Evolutionary conservation across 2,329 filamentous ascomycete genomes (phyloP), one percentile per base, ranked within the genome.

Genomic region (Gremmenia infestans): DNA sequence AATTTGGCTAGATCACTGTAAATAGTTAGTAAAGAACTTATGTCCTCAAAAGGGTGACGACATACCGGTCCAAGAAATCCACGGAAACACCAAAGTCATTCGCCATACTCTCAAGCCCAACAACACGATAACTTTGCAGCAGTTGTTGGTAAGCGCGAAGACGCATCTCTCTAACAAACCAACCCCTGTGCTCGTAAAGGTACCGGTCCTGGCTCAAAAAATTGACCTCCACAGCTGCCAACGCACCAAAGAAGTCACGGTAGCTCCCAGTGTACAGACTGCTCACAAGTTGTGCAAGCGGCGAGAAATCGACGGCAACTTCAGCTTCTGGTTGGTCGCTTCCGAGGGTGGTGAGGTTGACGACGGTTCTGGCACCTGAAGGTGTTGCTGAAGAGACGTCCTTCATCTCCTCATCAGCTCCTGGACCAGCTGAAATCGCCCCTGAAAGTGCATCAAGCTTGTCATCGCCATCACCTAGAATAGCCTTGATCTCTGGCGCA

Each of bases 111-210:
- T 91, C 88, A 62, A 99, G 80, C n/a, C 93, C 91, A 37, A 99
- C 94, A 11, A 99, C 91, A 48, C 93, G 88, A 77, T 99, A 99
- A 71, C 91, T 96, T 78, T 97, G 94, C 45, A 99, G 82, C 42
- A 99, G 83, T 78, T 99, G 94, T 74, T 96, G 91, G 77, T 99
- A 99, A 37, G 91, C 93, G 57, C 93, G 87, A 63, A 97, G 83
- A 56, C 94, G 87, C 94, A 99, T 99, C 80, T 99, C 94, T 51
- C 94, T 88, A 66, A 99, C 93, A 72, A 94, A 97, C 93, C 94
- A 99, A 69, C 85, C 86, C 72, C 90, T 89, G 78, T 99, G 94
- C 79, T 99, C 94, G 70, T 91, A 88, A 55, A 99, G 81, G 75
- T 97, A 96, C 57, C 94, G 89, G 71, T 99, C 94, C 71, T 94